phyloP scores from a whole-genome alignment of 2,329 filamentous ascomycete species.

The Ascochyta rabiei region DNA sequence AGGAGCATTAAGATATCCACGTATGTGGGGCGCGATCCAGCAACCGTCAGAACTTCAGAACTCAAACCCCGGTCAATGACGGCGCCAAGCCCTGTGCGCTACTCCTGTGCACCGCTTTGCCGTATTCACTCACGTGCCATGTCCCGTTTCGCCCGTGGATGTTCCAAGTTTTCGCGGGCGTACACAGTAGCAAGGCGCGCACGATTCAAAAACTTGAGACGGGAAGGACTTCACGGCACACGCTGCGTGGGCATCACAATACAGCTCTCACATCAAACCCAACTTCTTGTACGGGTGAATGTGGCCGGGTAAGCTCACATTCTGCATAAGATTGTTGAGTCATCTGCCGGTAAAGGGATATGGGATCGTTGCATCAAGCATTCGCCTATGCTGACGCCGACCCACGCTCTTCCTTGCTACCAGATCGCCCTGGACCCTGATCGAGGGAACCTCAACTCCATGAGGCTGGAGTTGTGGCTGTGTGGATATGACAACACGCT shows the following conservation, averaged over 20 bases:
- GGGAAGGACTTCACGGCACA: not conserved
- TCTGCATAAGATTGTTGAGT: not conserved
- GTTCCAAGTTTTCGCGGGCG: conserved; percentile 4
- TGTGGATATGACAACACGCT: not conserved
- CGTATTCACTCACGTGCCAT: conserved; percentile 3
- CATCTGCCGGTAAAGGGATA: not conserved
- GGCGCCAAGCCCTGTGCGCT: conserved; percentile 7
- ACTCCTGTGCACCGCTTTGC: not conserved
- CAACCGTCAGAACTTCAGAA: conserved; percentile 6
- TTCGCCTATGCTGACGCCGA: not conserved
- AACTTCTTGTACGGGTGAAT: not conserved
- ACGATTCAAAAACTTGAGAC: not conserved
- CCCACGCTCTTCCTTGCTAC: not conserved
- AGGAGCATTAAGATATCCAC: conserved; percentile 7
- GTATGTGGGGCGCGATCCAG: conserved; percentile 6
- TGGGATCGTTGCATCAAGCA: not conserved
- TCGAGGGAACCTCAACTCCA: not conserved
- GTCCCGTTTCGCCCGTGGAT: not conserved
- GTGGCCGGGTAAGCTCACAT: too few relatives aligned
- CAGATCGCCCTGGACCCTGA: not conserved
- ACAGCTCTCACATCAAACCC: not conserved
- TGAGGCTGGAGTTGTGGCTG: not conserved
- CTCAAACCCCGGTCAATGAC: conserved; percentile 9
- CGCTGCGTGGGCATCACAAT: not conserved
- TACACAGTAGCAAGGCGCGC: not conserved